Conservation (phyloP, 202 grass and related monocot genomes). For the Panicum hallii region DNA sequence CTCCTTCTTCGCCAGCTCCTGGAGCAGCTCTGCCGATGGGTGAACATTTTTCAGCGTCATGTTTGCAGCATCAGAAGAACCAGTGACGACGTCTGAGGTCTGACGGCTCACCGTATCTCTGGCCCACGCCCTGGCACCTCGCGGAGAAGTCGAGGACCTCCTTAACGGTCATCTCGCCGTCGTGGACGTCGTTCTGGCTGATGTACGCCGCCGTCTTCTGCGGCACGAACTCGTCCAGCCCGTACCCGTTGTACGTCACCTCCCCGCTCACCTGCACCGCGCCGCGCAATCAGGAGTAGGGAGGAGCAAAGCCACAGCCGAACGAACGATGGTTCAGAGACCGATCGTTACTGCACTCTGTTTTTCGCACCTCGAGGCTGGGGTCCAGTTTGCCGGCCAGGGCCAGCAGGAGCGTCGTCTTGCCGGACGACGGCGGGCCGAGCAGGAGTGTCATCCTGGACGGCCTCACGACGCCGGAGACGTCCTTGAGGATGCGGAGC, state of each 20-base stretch:
- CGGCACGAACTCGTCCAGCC: slow-evolving; percentile 70
- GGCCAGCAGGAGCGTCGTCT: slow-evolving; percentile 67
- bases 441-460: slow-evolving; percentile 77
- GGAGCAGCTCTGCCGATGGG: slow-evolving; percentile 52
- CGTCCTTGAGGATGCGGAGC: slow-evolving; percentile 63
- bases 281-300: background rate
- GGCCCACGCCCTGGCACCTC: slow-evolving; percentile 67
- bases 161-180: slow-evolving; percentile 81
- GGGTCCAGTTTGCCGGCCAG: slow-evolving; percentile 74
- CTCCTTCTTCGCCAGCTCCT: slow-evolving; percentile 74
- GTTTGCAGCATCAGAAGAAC: background rate
- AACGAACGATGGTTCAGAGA: no score
- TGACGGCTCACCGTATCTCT: slow-evolving; percentile 60
- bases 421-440: slow-evolving; percentile 64
- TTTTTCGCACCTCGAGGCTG: slow-evolving; percentile 21
- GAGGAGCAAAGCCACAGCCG: no score
- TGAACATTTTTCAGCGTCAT: background rate
- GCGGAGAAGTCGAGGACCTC: slow-evolving; percentile 84
- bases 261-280: slow-evolving; percentile 48
- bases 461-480: slow-evolving; percentile 58
- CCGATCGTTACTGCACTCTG: no score
- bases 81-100: background rate
- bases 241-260: slow-evolving; percentile 67
- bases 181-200: slow-evolving; percentile 74
- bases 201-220: slow-evolving; percentile 85